Percentiles rank a stretch among this genome's conserved stretches.
Conservation (phyloP, 192 early-diverging fungal genomes). For the Linnemannia exigua region DNA sequence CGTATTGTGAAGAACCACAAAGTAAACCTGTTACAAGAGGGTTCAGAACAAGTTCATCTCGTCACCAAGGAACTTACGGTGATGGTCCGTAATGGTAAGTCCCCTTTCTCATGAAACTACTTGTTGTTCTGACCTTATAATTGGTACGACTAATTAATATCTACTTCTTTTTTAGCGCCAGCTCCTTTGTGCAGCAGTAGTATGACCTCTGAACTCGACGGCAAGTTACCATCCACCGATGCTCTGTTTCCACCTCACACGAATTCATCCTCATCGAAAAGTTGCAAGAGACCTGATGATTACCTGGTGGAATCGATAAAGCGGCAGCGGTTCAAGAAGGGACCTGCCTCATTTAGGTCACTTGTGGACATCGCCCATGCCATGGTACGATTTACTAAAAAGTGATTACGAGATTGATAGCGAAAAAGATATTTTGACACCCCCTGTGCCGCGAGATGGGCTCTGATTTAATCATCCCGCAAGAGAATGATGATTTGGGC, state of each 20-base stretch:
- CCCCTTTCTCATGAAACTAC: background rate
- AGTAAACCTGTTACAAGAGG: constrained; percentile 18
- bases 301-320: background rate
- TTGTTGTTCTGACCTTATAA: background rate
- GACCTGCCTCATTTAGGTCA: constrained; percentile 9
- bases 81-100: constrained; percentile 15
- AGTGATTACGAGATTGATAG: background rate
- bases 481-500: too few species aligned
- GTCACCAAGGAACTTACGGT: constrained; percentile 23
- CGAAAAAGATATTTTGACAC: too few species aligned
- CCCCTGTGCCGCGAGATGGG: too few species aligned
- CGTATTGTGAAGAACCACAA: constrained; percentile 35
- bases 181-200: background rate
- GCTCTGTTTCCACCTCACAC: background rate
- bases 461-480: too few species aligned
- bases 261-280: constrained; percentile 8
- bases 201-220: background rate
- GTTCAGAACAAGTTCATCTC: constrained; percentile 33
- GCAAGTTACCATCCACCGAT: background rate
- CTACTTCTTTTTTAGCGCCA: background rate
- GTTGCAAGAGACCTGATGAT: constrained; percentile 6
- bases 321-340: background rate
- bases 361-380: constrained; percentile 15
- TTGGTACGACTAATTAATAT: background rate
- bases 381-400: background rate